Conservation (phyloP, 345 rosid genomes). For the Heritiera fomes region DNA sequence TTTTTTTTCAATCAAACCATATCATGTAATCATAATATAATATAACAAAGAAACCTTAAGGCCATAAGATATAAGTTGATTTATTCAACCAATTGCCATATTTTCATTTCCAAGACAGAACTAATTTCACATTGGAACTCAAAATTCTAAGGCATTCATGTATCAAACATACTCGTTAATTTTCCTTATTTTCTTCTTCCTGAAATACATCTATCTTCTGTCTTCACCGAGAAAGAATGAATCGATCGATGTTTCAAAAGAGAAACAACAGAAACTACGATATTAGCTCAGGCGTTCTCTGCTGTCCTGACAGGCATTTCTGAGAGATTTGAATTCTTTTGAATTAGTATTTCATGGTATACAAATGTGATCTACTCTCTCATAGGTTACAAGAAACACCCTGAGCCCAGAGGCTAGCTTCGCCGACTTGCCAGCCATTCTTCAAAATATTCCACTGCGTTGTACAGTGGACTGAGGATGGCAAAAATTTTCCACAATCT, state of each 20-base stretch:
- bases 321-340: not conserved
- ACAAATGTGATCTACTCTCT: constrained; percentile 28
- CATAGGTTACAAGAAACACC: constrained; percentile 23
- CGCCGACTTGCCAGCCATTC: not conserved
- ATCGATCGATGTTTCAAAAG: constrained; percentile 4
- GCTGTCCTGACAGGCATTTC: not conserved
- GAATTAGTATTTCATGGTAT: constrained; percentile 17
- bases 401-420: not conserved
- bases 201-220: constrained; percentile 11
- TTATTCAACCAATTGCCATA: not conserved
- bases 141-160: not conserved
- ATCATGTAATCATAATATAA: too few species aligned
- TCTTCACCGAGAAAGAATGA: constrained; percentile 27
- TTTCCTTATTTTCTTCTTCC: constrained; percentile 24
- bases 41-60: too few species aligned
- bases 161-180: constrained; percentile 1
- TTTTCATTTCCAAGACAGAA: not conserved
- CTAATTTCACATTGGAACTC: too few species aligned
- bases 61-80: not conserved
- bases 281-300: not conserved
- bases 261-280: not conserved
- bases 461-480: not conserved
- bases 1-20: too few species aligned
- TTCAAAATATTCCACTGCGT: not conserved
- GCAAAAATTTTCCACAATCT: not conserved